phyloP scores from a whole-genome alignment of 2,329 filamentous ascomycete species.

The Scleromitrula shiraiana region DNA sequence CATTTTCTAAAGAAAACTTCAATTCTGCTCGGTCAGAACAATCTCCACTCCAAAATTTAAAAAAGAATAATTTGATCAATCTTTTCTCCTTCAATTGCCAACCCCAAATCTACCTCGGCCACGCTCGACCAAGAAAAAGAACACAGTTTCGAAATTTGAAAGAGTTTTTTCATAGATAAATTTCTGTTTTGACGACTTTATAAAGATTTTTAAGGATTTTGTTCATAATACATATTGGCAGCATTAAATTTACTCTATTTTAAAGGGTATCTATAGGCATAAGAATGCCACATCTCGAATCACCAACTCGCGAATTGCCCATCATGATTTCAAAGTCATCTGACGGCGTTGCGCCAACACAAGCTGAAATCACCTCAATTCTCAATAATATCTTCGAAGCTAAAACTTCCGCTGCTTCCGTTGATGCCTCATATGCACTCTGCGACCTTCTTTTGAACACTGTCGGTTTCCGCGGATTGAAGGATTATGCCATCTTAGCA shows the following conservation, averaged over 20 bases:
- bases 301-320: slow-evolving; percentile 34
- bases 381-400: slow-evolving; percentile 57
- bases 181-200: slow-evolving; percentile 13
- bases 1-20: not conserved
- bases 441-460: slow-evolving; percentile 57
- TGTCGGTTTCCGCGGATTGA: slow-evolving; percentile 54
- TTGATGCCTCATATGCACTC: slow-evolving; percentile 57
- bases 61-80: not conserved
- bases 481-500: slow-evolving; percentile 52
- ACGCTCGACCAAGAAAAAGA: slow-evolving; percentile 20
- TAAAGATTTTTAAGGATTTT: not conserved
- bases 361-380: slow-evolving; percentile 57
- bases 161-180: slow-evolving; percentile 1
- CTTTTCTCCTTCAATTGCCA: slow-evolving; percentile 11
- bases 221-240: slow-evolving; percentile 10
- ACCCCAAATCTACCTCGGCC: slow-evolving; percentile 17
- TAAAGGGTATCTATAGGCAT: slow-evolving; percentile 20
- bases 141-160: slow-evolving; percentile 20
- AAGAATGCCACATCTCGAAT: slow-evolving; percentile 41
- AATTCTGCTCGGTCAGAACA: slow-evolving; percentile 22
- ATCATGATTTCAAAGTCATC: slow-evolving; percentile 41
- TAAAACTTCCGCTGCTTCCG: slow-evolving; percentile 45
- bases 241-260: slow-evolving; percentile 13
- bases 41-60: slow-evolving; percentile 22
- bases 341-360: slow-evolving; percentile 40